Evolutionary conservation across 441 rosid species (phyloP).

Genomic region (Monsonia emarginata): DNA sequence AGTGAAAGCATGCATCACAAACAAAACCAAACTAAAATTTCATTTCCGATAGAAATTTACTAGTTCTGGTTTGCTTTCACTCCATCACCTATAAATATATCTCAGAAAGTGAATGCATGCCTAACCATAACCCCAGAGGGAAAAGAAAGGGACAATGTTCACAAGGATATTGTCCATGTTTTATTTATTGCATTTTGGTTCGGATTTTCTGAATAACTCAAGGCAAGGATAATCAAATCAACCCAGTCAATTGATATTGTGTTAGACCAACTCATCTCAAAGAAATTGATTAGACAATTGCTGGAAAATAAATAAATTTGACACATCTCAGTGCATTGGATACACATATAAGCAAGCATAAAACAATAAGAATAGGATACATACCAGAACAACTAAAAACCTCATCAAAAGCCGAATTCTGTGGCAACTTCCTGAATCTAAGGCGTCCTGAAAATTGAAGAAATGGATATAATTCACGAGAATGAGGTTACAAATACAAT

Average conservation of each 20-base stretch:
- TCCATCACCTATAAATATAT: background rate
- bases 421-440: constrained; percentile 61
- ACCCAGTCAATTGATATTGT: background rate
- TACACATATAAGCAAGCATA: background rate
- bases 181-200: background rate
- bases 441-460: constrained; percentile 51
- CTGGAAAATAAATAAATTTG: background rate
- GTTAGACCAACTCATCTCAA: background rate
- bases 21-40: background rate
- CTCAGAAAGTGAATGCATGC: background rate
- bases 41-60: too few species aligned
- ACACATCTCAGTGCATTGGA: background rate
- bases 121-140: background rate
- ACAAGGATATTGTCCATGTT: background rate
- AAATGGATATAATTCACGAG: background rate
- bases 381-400: constrained; percentile 70
- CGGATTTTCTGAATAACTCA: background rate
- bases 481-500: background rate
- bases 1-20: background rate
- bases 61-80: background rate
- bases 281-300: too few species aligned
- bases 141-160: background rate
- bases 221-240: background rate
- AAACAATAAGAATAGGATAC: constrained; percentile 18
- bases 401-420: constrained; percentile 78